Evolutionary conservation across 225 moss, liverwort and hornwort genomes (phyloP).

Genomic region (Neckera pumila): DNA sequence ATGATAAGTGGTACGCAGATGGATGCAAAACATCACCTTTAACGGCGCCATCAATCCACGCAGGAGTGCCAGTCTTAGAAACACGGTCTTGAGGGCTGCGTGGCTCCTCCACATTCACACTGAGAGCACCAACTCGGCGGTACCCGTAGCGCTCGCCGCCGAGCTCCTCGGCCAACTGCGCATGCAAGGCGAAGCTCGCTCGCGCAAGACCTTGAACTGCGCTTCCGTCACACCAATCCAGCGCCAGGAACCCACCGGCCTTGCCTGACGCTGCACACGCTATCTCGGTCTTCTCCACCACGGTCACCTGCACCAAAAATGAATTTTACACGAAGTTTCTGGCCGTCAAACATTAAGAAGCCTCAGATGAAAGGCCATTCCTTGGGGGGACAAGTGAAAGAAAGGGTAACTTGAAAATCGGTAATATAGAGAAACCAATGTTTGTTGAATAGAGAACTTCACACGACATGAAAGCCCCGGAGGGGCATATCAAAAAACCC

Average conservation of each 20-base stretch:
- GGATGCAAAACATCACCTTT: constrained; percentile 9
- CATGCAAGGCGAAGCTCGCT: constrained; percentile 80
- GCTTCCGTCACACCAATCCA: constrained; percentile 89
- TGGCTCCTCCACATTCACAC: constrained; percentile 61
- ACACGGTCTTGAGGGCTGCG: not conserved
- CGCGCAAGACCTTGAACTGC: constrained; percentile 54
- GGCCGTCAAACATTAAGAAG: not conserved
- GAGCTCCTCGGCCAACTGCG: constrained; percentile 61
- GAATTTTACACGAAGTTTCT: not conserved
- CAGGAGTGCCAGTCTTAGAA: constrained; percentile 15
- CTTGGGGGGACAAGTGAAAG: not conserved
- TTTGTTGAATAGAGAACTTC: not conserved
- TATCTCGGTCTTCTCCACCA: constrained; percentile 78
- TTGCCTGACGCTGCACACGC: constrained; percentile 91
- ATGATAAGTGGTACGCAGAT: not conserved
- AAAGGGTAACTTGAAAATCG: not conserved
- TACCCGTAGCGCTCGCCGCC: constrained; percentile 76
- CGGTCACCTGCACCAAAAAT: constrained; percentile 33
- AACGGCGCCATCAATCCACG: constrained; percentile 62
- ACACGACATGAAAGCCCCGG: not conserved
- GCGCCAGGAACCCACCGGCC: constrained; percentile 91
- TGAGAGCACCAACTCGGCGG: constrained; percentile 59
- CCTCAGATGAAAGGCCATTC: not conserved
- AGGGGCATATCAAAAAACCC: not conserved
- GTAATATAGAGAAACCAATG: not conserved